phyloP scores from a whole-genome alignment of 345 rosid genomes.

The Gossypium sturtianum region DNA sequence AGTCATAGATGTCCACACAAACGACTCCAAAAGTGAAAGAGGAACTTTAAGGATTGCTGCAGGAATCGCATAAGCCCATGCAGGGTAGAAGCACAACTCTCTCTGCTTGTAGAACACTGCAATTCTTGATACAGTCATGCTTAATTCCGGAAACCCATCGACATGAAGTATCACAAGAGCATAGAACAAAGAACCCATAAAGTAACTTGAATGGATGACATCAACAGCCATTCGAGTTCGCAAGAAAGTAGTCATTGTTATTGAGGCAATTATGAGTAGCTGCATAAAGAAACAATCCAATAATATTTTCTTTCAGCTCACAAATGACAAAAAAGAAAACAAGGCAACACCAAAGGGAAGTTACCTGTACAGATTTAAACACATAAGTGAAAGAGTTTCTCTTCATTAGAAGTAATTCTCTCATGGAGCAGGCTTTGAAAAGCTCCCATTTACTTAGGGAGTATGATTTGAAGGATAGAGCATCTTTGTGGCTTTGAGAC shows the following conservation, averaged over 20 bases:
- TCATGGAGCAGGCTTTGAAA: slow-evolving; percentile 45
- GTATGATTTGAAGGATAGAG: slow-evolving; percentile 33
- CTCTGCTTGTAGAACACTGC: slow-evolving; percentile 69
- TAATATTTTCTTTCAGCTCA: neutral
- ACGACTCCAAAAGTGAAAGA: slow-evolving; percentile 34
- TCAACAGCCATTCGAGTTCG: slow-evolving; percentile 38
- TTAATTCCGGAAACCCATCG: slow-evolving; percentile 57
- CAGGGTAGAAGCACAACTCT: slow-evolving; percentile 60
- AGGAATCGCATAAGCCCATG: slow-evolving; percentile 67
- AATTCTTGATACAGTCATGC: slow-evolving; percentile 51
- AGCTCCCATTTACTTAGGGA: slow-evolving; percentile 49
- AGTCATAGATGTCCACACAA: slow-evolving; percentile 57
- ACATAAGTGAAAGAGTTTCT: slow-evolving; percentile 48
- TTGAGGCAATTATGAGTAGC: slow-evolving; percentile 42
- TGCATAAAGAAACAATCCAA: slow-evolving; percentile 13
- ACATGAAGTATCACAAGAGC: slow-evolving; percentile 43
- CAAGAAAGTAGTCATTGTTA: slow-evolving; percentile 49
- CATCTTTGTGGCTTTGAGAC: slow-evolving; percentile 27
- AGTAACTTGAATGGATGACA: slow-evolving; percentile 20
- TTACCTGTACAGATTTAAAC: slow-evolving; percentile 50
- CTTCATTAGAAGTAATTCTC: slow-evolving; percentile 58
- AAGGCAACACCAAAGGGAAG: neutral
- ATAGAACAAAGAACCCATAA: slow-evolving; percentile 47
- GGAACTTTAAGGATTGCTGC: slow-evolving; percentile 40
- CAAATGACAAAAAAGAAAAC: neutral